Conservation (phyloP, 768 basidiomycete species). For the Phlebiopsis gigantea region DNA sequence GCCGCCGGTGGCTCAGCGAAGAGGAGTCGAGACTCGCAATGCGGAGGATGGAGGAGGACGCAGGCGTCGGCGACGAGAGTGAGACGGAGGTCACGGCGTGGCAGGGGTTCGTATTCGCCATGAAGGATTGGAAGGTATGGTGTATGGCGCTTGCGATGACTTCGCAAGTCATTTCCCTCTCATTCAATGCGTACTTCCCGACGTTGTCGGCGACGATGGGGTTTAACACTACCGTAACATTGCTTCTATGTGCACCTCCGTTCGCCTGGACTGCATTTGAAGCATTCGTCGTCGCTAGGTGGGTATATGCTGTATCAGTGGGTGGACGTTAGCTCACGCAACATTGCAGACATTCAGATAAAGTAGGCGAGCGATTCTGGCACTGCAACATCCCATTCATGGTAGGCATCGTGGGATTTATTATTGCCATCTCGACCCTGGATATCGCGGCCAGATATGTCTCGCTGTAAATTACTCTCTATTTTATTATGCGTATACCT, state of each 20-base stretch:
- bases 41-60: constrained; percentile 60
- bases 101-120: constrained; percentile 51
- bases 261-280: constrained; percentile 58
- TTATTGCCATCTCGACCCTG: constrained; percentile 61
- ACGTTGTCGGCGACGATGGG: constrained; percentile 75
- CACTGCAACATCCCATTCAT: constrained; percentile 51
- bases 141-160: constrained; percentile 64
- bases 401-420: constrained; percentile 65
- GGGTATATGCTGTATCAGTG: constrained; percentile 2
- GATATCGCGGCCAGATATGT: constrained; percentile 59
- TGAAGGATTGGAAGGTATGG: constrained; percentile 82
- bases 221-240: constrained; percentile 52
- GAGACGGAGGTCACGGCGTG: constrained; percentile 34
- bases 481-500: not conserved
- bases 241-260: constrained; percentile 76
- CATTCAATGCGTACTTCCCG: constrained; percentile 79
- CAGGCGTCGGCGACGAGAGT: constrained; percentile 45
- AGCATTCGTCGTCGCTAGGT: constrained; percentile 51
- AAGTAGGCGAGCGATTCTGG: constrained; percentile 61
- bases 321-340: not conserved
- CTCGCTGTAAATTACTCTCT: constrained; percentile 45
- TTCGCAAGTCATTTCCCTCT: constrained; percentile 49
- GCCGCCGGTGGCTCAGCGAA: constrained; percentile 47
- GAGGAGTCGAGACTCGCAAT: constrained; percentile 52
- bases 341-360: constrained; percentile 65